Evolutionary conservation across 768 basidiomycete genomes (phyloP).

Genomic region (Lyophyllum semitale): DNA sequence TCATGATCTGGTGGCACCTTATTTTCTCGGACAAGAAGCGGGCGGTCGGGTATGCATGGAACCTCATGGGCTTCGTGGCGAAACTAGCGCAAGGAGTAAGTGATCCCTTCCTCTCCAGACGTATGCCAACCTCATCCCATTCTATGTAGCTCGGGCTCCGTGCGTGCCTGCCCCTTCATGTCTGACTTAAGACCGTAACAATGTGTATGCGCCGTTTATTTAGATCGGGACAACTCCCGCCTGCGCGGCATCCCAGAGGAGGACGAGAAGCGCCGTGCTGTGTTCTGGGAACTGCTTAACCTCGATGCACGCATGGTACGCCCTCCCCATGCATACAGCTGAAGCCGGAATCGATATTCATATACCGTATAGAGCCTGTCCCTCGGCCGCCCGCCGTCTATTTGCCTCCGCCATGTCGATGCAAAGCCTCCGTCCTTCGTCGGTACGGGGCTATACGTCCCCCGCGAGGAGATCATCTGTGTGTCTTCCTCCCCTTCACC

Average conservation of each 20-base stretch:
- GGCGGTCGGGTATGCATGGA: conserved; percentile 74
- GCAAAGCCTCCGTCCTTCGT: conserved; percentile 54
- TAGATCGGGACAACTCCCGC: conserved; percentile 70
- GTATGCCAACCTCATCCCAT: no score
- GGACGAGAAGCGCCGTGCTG: conserved; percentile 64
- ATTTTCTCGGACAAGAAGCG: conserved; percentile 77
- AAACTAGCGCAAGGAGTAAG: conserved; percentile 75
- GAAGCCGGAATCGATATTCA: not conserved
- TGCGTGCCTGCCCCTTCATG: conserved; percentile 34
- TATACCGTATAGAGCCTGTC: conserved; percentile 56
- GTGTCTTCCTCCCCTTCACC: conserved; percentile 20
- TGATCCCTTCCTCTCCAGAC: conserved; percentile 12
- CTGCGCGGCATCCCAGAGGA: conserved; percentile 72
- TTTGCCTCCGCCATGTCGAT: conserved; percentile 67
- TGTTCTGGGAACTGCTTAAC: conserved; percentile 77
- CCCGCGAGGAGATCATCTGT: conserved; percentile 54
- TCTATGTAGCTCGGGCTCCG: conserved; percentile 62
- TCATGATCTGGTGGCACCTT: conserved; percentile 76
- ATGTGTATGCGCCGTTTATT: not conserved
- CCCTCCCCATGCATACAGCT: not conserved
- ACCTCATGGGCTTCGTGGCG: conserved; percentile 72
- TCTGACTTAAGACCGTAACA: not conserved
- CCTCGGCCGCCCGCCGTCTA: conserved; percentile 71
- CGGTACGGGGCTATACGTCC: conserved; percentile 47
- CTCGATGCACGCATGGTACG: conserved; percentile 68